phyloP scores from a whole-genome alignment of 306 rosid genomes.

The Quercus mongolica region DNA sequence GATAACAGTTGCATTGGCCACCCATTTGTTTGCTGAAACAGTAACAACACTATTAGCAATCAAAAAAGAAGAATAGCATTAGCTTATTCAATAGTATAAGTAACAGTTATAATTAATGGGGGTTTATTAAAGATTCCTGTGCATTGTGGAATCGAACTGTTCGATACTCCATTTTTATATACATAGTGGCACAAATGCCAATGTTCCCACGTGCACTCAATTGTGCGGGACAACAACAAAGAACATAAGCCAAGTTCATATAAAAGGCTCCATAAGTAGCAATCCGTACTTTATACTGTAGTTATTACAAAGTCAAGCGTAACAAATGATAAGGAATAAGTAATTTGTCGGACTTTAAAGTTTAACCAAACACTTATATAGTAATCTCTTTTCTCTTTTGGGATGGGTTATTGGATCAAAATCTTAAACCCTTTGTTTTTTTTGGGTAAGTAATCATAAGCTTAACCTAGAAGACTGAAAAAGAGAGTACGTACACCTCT shows the following conservation, averaged over 20 bases:
- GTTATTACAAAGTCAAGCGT: conserved; percentile 13
- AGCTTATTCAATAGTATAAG: not conserved
- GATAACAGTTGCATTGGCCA: conserved; percentile 93
- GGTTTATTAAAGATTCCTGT: not conserved
- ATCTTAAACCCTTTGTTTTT: too few relatives aligned
- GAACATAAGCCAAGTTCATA: conserved; percentile 6
- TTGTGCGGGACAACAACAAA: conserved; percentile 19
- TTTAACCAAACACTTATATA: not conserved
- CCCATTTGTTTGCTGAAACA: conserved; percentile 68
- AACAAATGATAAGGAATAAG: not conserved
- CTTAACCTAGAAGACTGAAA: not conserved
- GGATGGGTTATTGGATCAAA: too few relatives aligned
- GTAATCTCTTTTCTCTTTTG: too few relatives aligned
- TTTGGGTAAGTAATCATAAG: not conserved
- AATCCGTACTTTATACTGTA: conserved; percentile 24
- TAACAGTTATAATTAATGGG: not conserved
- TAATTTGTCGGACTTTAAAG: not conserved
- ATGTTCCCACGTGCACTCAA: conserved; percentile 28
- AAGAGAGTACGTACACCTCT: not conserved
- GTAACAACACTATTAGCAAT: conserved; percentile 10
- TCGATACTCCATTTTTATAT: too few relatives aligned
- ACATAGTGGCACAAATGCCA: conserved; percentile 14
- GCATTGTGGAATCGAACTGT: conserved; percentile 9
- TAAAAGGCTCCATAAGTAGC: not conserved
- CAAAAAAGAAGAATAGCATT: not conserved